These are phyloP conservation scores for Lactarius hatsudake DNA, from an alignment of 768 basidiomycete genomes.

Conservation along the genomic window DNA sequence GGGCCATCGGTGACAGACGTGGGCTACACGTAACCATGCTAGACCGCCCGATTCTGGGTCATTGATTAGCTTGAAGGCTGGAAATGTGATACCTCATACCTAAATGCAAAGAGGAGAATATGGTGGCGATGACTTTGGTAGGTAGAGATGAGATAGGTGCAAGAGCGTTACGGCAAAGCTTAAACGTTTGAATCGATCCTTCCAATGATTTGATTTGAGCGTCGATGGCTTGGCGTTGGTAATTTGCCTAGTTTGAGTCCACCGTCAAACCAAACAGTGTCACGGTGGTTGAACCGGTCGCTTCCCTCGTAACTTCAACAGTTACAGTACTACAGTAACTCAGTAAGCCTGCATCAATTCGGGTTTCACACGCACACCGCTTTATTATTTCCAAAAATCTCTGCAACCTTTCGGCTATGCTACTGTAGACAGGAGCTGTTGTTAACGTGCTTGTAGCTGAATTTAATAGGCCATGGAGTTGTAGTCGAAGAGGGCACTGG, in stretches of 20 bases:
- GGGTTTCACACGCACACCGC: too few species aligned
- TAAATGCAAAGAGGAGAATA: background rate
- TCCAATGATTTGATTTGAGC: too few species aligned
- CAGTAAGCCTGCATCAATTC: too few species aligned
- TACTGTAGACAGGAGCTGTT: too few species aligned
- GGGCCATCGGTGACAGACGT: background rate
- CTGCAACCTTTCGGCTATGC: too few species aligned
- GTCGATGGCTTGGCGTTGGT: background rate
- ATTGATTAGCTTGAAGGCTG: background rate
- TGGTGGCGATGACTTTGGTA: background rate
- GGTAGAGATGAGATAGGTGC: background rate
- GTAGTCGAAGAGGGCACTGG: background rate
- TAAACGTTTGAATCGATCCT: background rate
- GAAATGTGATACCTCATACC: fast-evolving
- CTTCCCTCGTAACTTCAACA: too few species aligned
- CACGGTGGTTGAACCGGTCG: too few species aligned
- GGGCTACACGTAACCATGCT: background rate
- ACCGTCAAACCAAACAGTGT: background rate
- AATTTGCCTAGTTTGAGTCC: too few species aligned
- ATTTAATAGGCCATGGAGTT: too few species aligned
- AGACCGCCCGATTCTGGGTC: background rate
- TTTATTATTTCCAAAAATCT: too few species aligned
- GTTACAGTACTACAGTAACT: too few species aligned
- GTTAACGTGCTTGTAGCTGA: too few species aligned
- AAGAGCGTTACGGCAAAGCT: background rate